Conservation (phyloP, 495 filamentous ascomycete genomes). For the Bryoglossum gracile region DNA sequence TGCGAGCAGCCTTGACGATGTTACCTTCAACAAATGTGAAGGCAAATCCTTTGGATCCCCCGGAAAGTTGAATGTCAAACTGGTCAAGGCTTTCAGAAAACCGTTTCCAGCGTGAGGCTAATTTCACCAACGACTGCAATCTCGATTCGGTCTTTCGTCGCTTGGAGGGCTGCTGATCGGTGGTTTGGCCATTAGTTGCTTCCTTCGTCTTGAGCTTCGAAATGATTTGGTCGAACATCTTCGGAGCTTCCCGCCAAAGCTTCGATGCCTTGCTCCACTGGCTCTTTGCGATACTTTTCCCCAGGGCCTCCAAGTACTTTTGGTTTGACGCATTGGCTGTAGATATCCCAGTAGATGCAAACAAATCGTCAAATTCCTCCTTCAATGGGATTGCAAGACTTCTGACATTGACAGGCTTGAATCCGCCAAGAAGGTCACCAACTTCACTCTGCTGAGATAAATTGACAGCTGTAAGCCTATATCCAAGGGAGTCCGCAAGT, state of each 20-base stretch:
- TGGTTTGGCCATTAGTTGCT: slow-evolving; percentile 27
- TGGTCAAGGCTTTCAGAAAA: slow-evolving; percentile 71
- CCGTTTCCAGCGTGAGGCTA: slow-evolving; percentile 70
- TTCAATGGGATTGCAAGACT: slow-evolving; percentile 84
- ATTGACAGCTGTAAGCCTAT: slow-evolving; percentile 84
- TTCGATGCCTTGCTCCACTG: slow-evolving; percentile 79
- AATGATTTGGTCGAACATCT: slow-evolving; percentile 71
- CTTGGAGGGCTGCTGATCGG: slow-evolving; percentile 63
- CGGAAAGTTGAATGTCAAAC: slow-evolving; percentile 73
- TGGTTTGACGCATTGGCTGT: slow-evolving; percentile 79
- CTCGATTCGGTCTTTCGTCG: slow-evolving; percentile 75
- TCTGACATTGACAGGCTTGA: slow-evolving; percentile 88
- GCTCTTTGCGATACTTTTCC: slow-evolving; percentile 68
- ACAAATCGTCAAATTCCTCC: slow-evolving; percentile 87
- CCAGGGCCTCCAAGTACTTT: slow-evolving; percentile 70
- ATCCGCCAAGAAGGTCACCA: slow-evolving; percentile 86
- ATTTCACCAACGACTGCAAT: slow-evolving; percentile 43
- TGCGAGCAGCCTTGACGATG: slow-evolving; percentile 83
- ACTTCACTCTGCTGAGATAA: slow-evolving; percentile 96
- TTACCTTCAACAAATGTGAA: slow-evolving; percentile 95
- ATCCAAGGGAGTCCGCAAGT: slow-evolving; percentile 70
- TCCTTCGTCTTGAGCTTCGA: slow-evolving; percentile 35
- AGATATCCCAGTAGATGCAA: slow-evolving; percentile 74
- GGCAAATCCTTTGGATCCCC: slow-evolving; percentile 74
- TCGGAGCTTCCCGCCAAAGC: slow-evolving; percentile 82